Evolutionary conservation across 225 moss, liverwort and hornwort genomes (phyloP), one percentile per base, ranked within the genome.

Genomic region (Pleurozium schreberi): DNA sequence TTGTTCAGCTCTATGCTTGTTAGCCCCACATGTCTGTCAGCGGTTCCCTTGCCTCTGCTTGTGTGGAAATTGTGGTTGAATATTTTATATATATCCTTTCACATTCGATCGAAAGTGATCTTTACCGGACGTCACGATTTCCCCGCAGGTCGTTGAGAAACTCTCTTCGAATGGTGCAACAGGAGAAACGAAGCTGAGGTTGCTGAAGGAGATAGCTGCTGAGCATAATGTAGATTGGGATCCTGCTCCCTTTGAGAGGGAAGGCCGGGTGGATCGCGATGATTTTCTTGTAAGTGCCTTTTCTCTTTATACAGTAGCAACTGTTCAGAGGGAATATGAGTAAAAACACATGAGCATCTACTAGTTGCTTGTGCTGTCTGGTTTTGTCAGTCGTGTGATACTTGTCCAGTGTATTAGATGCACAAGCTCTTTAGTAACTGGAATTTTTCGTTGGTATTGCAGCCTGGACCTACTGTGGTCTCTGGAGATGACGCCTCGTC

Each of bases 121-220:
- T 57, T 86, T 40, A 65, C 21, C 21, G 60, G 18, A 42, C 34
- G 76, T 75, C 73, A 33, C 78, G 57, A 61, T 86, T 83, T 85
- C 20, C 63, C 68, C 55, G 64, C 89, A 95, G 95, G 89, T 95
- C 40, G 81, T 95, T 75, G 92, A 95, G 88, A 95, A 93, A 71
- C 90, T 95, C 63, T 95, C 93, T 57, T 90, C 83, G 67, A 90
- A 87, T 71, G 74, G 76, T 63, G 84, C 91, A 62, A 85, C 93
- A 73, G 90, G 89, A 67, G 92, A 89, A 90, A 85, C 64, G 38
- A 95, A 93, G 89, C 82, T 95, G 12, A 92, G 93, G 89, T 38
- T 95, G 81, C 89, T 95, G 90, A 93, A 91, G 89, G 93, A 93
- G 25, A 93, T 95, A 88, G 95, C 95, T 79, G 87, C 86, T 25